phyloP scores from a whole-genome alignment of 352 stramenopile genomes.

The Globisporangium nunn region DNA sequence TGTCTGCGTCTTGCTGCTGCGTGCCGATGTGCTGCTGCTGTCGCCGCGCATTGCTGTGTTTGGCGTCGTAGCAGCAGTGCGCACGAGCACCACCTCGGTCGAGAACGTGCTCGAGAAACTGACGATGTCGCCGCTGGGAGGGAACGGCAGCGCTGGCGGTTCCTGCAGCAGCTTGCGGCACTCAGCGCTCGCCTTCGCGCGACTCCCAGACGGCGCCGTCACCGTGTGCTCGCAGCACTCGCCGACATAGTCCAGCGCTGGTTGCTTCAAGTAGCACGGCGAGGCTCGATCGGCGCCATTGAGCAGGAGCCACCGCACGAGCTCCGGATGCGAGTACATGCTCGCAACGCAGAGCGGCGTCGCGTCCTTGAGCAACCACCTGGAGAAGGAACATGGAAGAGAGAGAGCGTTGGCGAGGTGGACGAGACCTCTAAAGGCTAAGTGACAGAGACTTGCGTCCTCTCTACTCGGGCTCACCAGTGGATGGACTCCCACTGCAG shows the following conservation, averaged over 20 bases:
- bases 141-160: constrained; percentile 19
- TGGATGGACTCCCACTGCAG: constrained; percentile 64
- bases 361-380: constrained; percentile 61
- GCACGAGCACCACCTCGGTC: constrained; percentile 31
- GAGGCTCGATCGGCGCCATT: constrained; percentile 47
- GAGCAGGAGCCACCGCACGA: constrained; percentile 50
- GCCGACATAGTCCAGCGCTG: constrained; percentile 36
- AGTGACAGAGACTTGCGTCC: no score
- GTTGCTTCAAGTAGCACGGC: constrained; percentile 48
- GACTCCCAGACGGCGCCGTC: constrained; percentile 1
- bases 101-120: constrained; percentile 32
- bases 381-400: constrained; percentile 1
- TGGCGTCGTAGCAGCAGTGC: constrained; percentile 12
- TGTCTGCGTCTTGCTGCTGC: neutral
- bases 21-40: neutral
- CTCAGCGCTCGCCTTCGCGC: constrained; percentile 21
- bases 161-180: constrained; percentile 33
- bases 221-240: constrained; percentile 40
- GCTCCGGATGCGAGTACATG: constrained; percentile 38
- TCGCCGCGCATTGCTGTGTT: neutral
- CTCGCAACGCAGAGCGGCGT: constrained; percentile 62
- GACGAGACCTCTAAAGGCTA: neutral
- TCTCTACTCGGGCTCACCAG: constrained; percentile 21
- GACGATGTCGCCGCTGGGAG: constrained; percentile 18
- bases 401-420: neutral